Base-by-base conservation (phyloP, 2,329 filamentous ascomycete species). In the Ramichloridium luteum region DNA sequence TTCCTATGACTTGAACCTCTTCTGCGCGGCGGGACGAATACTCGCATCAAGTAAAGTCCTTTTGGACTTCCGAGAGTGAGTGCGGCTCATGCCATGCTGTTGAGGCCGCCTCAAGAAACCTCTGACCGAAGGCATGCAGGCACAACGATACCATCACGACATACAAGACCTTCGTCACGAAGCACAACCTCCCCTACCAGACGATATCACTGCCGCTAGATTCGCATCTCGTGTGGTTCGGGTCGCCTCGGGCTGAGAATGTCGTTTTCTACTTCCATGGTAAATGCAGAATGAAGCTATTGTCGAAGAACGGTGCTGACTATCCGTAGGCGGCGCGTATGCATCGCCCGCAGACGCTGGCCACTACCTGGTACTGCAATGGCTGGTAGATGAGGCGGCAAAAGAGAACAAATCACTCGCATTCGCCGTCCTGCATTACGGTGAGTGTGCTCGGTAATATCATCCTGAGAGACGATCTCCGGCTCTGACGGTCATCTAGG, bases 191-290 rank as follows among this genome's bases (percentile, higher is more conserved):
- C 37, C 41, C 51, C 5, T 58, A 60, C 0, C 52, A 60, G 14
- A 59, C 46, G 27, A 49, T 55, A 12, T 54, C 51, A 2, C 47
- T 63, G 2, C 55, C 59, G 29, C 61, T 61, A n/a, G 64, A 64
- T 5, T 51, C 57, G 8, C 54, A 58, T 33, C 58, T 63, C 0
- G 59, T 64, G 38, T 68, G 64, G 64, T 47, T 68, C 3, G 65
- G 65, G 4, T 37, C 47, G 13, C 49, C 46, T 25, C 42, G 40
- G 8, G 49, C 58, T 0, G 49, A 59, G 27, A 62, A 62, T 23
- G 37, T 62, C 3, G 47, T 67, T 6, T 40, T 67, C 1, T 67
- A 62, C 42, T 61, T 63, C 32, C 64, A 68, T 39, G 64, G 63
- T 11, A 8, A 23, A n/a, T 23, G 8, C 20, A 8, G 20, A 23